phyloP scores from a whole-genome alignment of 495 filamentous ascomycete species.

The Penicillium ucsense region DNA sequence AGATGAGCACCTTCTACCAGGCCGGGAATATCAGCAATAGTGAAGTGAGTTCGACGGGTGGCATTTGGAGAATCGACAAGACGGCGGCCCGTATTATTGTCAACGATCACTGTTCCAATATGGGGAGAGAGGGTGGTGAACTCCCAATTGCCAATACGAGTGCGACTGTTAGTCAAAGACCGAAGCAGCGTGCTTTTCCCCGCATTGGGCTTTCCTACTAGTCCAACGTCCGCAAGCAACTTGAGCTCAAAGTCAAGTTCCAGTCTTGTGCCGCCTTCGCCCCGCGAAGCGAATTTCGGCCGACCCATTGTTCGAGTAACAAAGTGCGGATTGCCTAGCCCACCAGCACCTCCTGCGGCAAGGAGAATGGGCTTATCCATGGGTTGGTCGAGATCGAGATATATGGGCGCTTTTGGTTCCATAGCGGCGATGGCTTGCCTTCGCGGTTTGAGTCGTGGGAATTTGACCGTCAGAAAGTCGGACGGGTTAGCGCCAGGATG shows the following conservation, averaged over 20 bases:
- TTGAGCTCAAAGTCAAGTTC: conserved; percentile 87
- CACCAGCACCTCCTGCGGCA: conserved; percentile 80
- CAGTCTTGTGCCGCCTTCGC: conserved; percentile 67
- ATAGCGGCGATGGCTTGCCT: conserved; percentile 46
- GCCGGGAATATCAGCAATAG: conserved; percentile 92
- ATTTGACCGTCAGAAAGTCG: conserved; percentile 52
- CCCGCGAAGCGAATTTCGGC: conserved; percentile 82
- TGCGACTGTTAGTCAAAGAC: conserved; percentile 72
- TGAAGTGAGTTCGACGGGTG: conserved; percentile 60
- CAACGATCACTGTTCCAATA: conserved; percentile 89
- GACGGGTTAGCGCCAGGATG: conserved; percentile 65
- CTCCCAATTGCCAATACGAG: conserved; percentile 88
- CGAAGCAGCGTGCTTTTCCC: conserved; percentile 91
- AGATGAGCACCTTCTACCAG: conserved; percentile 84
- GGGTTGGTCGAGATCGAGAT: conserved; percentile 70
- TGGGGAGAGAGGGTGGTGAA: conserved; percentile 93
- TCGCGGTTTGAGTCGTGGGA: conserved; percentile 48
- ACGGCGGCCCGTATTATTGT: conserved; percentile 65
- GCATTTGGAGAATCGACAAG: conserved; percentile 31
- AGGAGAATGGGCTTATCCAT: conserved; percentile 81
- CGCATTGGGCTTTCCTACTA: conserved; percentile 92
- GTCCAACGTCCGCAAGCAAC: conserved; percentile 84
- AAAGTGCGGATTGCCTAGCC: conserved; percentile 90
- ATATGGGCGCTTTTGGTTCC: conserved; percentile 61
- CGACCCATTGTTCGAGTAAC: conserved; percentile 54